Base-by-base conservation (phyloP, 2,329 filamentous ascomycete species). In the Aureobasidium subglaciale region DNA sequence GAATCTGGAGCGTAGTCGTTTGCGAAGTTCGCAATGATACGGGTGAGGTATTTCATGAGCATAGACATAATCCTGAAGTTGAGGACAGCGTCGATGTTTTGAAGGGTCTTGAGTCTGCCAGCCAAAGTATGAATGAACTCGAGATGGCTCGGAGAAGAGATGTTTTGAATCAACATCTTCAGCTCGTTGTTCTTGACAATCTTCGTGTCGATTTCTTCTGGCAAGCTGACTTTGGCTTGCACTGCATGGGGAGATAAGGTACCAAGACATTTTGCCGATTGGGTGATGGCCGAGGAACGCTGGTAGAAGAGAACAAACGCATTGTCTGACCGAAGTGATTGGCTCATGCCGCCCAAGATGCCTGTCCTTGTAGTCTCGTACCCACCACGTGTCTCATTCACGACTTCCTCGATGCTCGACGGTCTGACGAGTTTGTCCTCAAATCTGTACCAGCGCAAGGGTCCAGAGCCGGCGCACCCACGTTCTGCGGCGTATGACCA, bases 271-370 rank as follows among this genome's bases (percentile, higher is more conserved):
- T 27, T 34, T 24, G 48, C 24, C 7, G 29, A 16, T 10, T 29
- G 58, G 8, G 76, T 74, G 56, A 91, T 76, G 4, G 82, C 81
- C 0, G 85, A 85, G 3, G 84, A 81, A 46, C 93, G 84, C 68
- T 96, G 88, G 68, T 99, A 99, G 70, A 99, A 97, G 8, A 99
- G 79, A 88, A 99, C 97, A 70, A 99, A 99, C 11, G 92, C 93
- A 68, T 90, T 97, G 75, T 69, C 65, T 4, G 58, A 57, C 25
- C 62, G 64, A 20, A 53, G 38, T n/a, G n/a, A n/a, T n/a, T n/a
- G n/a, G n/a, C n/a, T n/a, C n/a, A n/a, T n/a, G n/a, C n/a, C n/a
- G n/a, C n/a, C n/a, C n/a, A 86, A 75, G 4, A 81, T 80, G 70
- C 91, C 15, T 15, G 16, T 92, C 63, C 85, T 81, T 60, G 79